phyloP scores from a whole-genome alignment of 2,329 filamentous ascomycete genomes.

The Eutypa lata region DNA sequence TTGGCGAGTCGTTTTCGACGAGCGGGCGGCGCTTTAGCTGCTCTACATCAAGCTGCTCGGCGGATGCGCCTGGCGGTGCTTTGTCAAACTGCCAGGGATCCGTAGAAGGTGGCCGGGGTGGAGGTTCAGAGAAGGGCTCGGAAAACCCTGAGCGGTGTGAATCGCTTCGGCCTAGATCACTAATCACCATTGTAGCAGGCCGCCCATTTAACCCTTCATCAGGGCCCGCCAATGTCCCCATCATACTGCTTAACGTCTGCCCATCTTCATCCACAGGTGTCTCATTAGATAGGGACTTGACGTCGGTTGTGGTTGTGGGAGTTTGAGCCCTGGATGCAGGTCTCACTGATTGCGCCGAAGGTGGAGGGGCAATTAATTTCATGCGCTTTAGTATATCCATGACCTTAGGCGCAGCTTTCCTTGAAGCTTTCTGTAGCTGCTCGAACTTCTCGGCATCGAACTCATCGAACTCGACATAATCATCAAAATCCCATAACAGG shows the following conservation, averaged over 20 bases:
- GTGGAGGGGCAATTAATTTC: constrained; percentile 40
- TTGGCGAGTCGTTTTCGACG: constrained; percentile 26
- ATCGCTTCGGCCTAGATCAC: constrained; percentile 19
- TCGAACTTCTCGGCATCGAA: constrained; percentile 51
- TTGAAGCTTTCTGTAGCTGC: constrained; percentile 45
- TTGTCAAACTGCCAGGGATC: constrained; percentile 42
- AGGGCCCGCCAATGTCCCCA: constrained; percentile 20
- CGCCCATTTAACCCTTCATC: constrained; percentile 18
- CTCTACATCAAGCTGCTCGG: constrained; percentile 15
- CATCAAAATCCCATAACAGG: constrained; percentile 56
- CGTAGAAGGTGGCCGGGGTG: constrained; percentile 34
- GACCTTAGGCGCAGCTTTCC: constrained; percentile 46
- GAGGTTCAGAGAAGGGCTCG: constrained; percentile 22
- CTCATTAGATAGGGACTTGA: constrained; percentile 10
- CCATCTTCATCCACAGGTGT: constrained; percentile 24
- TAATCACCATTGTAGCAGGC: constrained; percentile 9
- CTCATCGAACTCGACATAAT: constrained; percentile 45
- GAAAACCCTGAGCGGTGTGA: constrained; percentile 21
- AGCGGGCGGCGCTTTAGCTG: constrained; percentile 19
- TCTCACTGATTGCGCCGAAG: constrained; percentile 16
- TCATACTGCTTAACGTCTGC: constrained; percentile 19
- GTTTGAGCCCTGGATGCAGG: constrained; percentile 6
- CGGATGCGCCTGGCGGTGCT: constrained; percentile 18
- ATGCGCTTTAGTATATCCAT: constrained; percentile 51
- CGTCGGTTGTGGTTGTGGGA: background rate